Evolutionary conservation across 768 basidiomycete species (phyloP).

Genomic region (Rhodotorula paludigena): DNA sequence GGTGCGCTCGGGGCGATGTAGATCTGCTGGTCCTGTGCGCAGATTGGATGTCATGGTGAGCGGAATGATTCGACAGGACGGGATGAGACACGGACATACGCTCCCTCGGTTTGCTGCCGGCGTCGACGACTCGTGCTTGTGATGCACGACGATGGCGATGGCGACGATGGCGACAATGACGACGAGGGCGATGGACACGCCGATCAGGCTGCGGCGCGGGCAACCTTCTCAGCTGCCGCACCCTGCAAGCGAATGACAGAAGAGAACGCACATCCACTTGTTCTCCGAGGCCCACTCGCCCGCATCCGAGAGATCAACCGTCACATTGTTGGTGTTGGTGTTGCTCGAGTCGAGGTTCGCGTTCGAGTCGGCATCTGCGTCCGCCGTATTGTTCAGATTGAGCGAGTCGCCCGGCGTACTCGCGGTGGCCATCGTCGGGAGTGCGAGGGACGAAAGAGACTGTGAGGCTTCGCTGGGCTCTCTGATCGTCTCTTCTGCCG

Average conservation of each 20-base stretch:
- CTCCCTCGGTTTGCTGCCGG: too few relatives aligned
- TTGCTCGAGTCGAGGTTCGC: constrained; percentile 10
- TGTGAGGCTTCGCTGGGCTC: background rate
- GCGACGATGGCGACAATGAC: constrained; percentile 13
- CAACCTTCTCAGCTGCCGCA: background rate
- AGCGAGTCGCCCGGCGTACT: background rate
- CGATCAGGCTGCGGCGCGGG: background rate
- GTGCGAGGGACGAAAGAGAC: too few relatives aligned
- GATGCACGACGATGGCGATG: background rate
- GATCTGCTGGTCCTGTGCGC: constrained; percentile 7
- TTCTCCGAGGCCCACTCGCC: constrained; percentile 15
- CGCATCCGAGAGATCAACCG: background rate
- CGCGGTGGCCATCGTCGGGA: background rate
- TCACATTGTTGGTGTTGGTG: constrained; percentile 14
- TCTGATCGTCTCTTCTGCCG: background rate
- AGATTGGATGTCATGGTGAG: background rate
- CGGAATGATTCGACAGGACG: background rate
- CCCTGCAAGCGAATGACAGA: background rate
- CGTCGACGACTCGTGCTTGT: background rate
- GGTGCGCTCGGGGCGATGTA: background rate
- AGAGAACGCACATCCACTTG: constrained; percentile 13
- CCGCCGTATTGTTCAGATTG: constrained; percentile 20
- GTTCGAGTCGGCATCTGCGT: constrained; percentile 10
- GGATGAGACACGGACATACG: background rate
- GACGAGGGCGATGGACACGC: background rate